phyloP scores from a whole-genome alignment of 352 stramenopile genomes.

The Globisporangium barbulae region DNA sequence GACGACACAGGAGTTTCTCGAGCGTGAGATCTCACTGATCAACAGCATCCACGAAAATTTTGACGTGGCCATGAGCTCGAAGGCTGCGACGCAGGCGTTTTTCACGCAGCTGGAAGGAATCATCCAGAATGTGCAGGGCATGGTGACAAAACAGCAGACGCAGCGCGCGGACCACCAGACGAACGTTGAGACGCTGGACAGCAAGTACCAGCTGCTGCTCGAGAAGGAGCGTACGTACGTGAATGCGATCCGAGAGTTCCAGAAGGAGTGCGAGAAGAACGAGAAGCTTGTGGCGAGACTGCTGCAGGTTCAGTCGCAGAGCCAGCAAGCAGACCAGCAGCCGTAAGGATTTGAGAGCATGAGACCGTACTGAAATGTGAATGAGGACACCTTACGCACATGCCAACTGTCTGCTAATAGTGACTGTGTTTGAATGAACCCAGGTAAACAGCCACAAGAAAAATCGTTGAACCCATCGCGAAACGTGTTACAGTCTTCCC shows the following conservation, averaged over 20 bases:
- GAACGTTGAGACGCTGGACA: conserved; percentile 60
- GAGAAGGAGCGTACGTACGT: conserved; percentile 81
- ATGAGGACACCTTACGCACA: background rate
- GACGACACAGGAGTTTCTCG: conserved; percentile 72
- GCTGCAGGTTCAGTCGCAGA: background rate
- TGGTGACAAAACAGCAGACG: conserved; percentile 50
- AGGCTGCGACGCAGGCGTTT: conserved; percentile 62
- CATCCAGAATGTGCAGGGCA: conserved; percentile 51
- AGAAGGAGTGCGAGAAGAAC: conserved; percentile 88
- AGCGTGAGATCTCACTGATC: conserved; percentile 86
- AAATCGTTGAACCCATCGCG: background rate
- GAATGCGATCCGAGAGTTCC: conserved; percentile 83
- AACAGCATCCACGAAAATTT: conserved; percentile 86
- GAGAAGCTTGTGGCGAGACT: conserved; percentile 46
- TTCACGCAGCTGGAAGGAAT: conserved; percentile 76
- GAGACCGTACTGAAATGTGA: background rate
- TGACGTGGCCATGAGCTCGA: conserved; percentile 67
- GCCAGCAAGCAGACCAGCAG: background rate
- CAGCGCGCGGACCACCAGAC: conserved; percentile 37
- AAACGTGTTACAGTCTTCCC: too few species aligned
- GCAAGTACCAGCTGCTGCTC: conserved; percentile 75
- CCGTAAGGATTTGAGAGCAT: background rate
- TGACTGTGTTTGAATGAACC: background rate
- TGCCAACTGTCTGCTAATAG: background rate
- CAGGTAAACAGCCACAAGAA: background rate